Evolutionary conservation across 352 stramenopile species (phyloP).

Genomic region (Pythium oligandrum): DNA sequence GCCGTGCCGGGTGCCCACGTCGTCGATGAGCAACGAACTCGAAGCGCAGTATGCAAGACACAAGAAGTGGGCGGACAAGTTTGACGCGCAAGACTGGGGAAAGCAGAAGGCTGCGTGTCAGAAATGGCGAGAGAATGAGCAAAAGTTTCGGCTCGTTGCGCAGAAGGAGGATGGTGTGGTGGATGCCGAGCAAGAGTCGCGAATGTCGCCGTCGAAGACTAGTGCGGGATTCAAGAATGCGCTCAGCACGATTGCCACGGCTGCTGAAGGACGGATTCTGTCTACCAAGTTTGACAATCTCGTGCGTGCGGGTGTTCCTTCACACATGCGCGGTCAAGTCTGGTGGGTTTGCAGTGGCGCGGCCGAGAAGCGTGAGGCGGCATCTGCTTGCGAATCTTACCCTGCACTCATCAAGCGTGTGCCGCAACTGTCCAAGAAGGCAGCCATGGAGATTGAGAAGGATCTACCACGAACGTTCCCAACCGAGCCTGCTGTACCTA

Average conservation of each 20-base stretch:
- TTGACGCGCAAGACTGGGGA: constrained; percentile 44
- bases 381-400: constrained; percentile 39
- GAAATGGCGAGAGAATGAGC: constrained; percentile 70
- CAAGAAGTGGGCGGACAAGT: constrained; percentile 61
- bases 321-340: constrained; percentile 59
- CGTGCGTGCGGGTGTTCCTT: constrained; percentile 56
- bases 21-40: constrained; percentile 10
- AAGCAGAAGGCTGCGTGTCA: constrained; percentile 46
- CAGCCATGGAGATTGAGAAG: constrained; percentile 86
- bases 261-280: constrained; percentile 44
- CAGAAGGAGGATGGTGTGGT: not conserved
- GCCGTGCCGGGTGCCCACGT: constrained; percentile 14
- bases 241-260: constrained; percentile 41
- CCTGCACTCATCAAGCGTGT: constrained; percentile 42
- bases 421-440: constrained; percentile 55
- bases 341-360: constrained; percentile 83
- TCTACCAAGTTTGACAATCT: constrained; percentile 64
- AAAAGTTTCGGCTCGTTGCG: constrained; percentile 30
- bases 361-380: constrained; percentile 33
- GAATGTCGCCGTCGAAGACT: constrained; percentile 22
- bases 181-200: constrained; percentile 8
- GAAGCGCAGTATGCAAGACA: constrained; percentile 27
- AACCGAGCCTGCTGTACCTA: constrained; percentile 10
- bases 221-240: constrained; percentile 34
- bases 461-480: constrained; percentile 84